phyloP scores from a whole-genome alignment of 2,329 filamentous ascomycete genomes.

The Trichoderma asperellum region DNA sequence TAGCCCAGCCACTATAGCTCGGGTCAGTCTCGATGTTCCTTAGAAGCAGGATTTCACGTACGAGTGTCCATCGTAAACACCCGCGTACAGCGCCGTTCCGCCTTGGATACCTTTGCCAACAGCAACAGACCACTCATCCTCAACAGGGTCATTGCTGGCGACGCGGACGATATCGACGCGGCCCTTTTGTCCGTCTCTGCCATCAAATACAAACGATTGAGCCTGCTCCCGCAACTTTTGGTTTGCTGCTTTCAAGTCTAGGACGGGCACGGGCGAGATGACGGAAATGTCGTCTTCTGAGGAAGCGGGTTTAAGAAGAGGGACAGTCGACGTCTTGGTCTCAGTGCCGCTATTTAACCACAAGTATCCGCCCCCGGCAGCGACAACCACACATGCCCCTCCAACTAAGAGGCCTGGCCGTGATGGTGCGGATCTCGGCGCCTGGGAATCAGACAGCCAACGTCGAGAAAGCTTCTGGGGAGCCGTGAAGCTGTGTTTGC shows the following conservation, averaged over 20 bases:
- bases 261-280: constrained; percentile 37
- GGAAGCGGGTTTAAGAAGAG: constrained; percentile 21
- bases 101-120: constrained; percentile 40
- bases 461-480: not conserved
- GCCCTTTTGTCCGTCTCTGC: constrained; percentile 34
- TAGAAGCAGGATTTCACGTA: constrained; percentile 36
- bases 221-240: constrained; percentile 39
- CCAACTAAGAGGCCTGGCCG: not conserved
- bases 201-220: constrained; percentile 39
- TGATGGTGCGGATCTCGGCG: not conserved
- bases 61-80: constrained; percentile 56
- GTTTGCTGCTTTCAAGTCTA: constrained; percentile 38
- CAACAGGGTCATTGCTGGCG: constrained; percentile 43
- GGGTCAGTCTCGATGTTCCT: not conserved
- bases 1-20: constrained; percentile 46
- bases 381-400: not conserved
- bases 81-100: constrained; percentile 39
- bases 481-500: not conserved
- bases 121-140: constrained; percentile 44
- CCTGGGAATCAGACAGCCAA: not conserved
- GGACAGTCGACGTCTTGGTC: not conserved
- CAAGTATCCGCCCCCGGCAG: not conserved
- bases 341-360: not conserved
- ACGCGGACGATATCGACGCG: constrained; percentile 43
- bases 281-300: constrained; percentile 34